Percentiles rank a stretch among this genome's conserved stretches.
Evolutionary conservation across 768 basidiomycete genomes (phyloP).

Genomic region (Lactifluus rugatus): DNA sequence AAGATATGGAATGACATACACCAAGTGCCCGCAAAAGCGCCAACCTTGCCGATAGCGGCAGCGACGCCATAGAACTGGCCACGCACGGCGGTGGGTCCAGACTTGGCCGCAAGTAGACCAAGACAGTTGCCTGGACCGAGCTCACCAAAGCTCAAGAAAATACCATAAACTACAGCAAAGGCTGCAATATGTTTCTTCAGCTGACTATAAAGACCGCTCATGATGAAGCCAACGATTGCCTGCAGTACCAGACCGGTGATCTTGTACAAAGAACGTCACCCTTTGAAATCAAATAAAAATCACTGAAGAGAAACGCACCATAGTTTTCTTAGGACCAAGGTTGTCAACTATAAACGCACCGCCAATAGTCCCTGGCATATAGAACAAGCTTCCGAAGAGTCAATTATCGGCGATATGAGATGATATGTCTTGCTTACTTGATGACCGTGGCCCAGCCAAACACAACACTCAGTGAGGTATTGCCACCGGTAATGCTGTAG

Average conservation of each 20-base stretch:
- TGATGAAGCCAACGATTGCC: conserved; percentile 75
- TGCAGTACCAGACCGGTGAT: conserved; percentile 59
- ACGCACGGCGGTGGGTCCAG: conserved; percentile 74
- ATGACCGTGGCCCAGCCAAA: conserved; percentile 84
- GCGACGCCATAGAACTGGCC: conserved; percentile 82
- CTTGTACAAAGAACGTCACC: conserved; percentile 32
- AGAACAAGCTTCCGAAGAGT: conserved; percentile 38
- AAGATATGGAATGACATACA: conserved; percentile 32
- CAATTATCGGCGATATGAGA: conserved; percentile 27
- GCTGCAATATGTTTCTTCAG: conserved; percentile 57
- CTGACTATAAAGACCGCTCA: conserved; percentile 70
- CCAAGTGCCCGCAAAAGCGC: conserved; percentile 79
- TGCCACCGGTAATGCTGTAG: conserved; percentile 48
- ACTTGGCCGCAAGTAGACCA: conserved; percentile 79
- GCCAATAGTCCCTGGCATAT: conserved; percentile 60
- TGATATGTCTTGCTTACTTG: conserved; percentile 40
- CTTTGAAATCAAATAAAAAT: background rate
- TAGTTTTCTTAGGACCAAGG: conserved; percentile 65
- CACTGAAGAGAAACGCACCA: conserved; percentile 35
- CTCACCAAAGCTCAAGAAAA: conserved; percentile 87
- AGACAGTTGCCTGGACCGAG: conserved; percentile 82
- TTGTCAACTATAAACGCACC: conserved; percentile 72
- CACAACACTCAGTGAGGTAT: conserved; percentile 43
- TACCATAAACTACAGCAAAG: conserved; percentile 82
- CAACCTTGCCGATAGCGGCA: conserved; percentile 78